Evolutionary conservation across 768 basidiomycete species (phyloP), one percentile per base, ranked within the genome.

Genomic region (Tricholomella constricta): DNA sequence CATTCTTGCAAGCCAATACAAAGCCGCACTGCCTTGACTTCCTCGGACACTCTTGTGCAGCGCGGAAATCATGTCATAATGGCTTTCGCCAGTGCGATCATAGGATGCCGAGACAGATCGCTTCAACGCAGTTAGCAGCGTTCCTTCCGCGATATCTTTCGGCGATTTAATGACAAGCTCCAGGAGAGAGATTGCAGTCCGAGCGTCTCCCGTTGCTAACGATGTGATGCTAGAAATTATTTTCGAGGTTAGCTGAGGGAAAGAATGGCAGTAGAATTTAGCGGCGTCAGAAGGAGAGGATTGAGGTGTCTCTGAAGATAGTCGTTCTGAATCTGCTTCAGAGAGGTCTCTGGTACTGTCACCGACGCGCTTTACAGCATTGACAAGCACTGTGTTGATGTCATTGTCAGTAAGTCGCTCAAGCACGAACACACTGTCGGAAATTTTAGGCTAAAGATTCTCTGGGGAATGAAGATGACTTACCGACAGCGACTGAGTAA

Each of bases 1-100:
- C 91, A 92, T 92, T 45, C 89, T 80, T 9, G 91, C 90, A 19
- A 94, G 76, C 90, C 91, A 94, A 65, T 94, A 94, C 75, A 93
- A 71, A 6, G 91, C 91, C 0, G 90, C 92, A 61, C 78, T 78
- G 6, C 83, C 83, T 56, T 92, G 83, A 50, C 84, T 82, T 7
- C 90, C 92, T 29, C 92, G 79, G 29, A 94, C 79, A 52, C 83
- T 83, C 68, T 94, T 94, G 71, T 94, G 91, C 59, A 94, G 72
- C 2, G 88, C 91, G 27, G 85, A 88, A 59, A 91, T 91, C 83
- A 89, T 84, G 66, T 92, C 89, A 62, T 91, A 92, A 52, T 76
- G 81, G 53, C 78, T 77, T 56, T 93, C 92, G 3, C 90, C 89
- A 8, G 80, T 79, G 29, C 91, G 80, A 65, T 93, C 89, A 62